phyloP scores from a whole-genome alignment of 2,329 filamentous ascomycete species.

The Colletotrichum sp. region DNA sequence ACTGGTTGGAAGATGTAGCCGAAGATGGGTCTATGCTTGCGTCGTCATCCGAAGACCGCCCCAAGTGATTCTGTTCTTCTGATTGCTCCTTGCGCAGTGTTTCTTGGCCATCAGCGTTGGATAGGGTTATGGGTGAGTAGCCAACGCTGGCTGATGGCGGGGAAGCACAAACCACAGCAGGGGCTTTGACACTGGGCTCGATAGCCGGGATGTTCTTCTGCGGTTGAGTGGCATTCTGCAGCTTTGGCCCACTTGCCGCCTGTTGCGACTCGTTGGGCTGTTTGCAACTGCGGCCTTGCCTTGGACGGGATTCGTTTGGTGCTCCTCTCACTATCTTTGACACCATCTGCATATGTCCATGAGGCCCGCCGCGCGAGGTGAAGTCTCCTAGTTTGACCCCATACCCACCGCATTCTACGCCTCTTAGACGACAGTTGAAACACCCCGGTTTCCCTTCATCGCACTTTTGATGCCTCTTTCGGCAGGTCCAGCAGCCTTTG shows the following conservation, averaged over 20 bases:
- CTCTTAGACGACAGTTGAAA: not conserved
- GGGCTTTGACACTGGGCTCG: not conserved
- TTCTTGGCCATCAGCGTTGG: not conserved
- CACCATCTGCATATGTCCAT: not conserved
- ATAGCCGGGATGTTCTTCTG: not conserved
- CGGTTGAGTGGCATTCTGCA: not conserved
- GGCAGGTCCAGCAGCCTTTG: not conserved
- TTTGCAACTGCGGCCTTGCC: not conserved
- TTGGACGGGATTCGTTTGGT: not conserved
- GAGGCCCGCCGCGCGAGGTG: not conserved
- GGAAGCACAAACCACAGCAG: not conserved
- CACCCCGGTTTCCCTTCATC: not conserved
- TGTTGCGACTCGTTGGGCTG: not conserved
- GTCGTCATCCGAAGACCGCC: not conserved
- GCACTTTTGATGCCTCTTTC: not conserved
- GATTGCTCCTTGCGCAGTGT: not conserved
- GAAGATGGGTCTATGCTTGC: not conserved
- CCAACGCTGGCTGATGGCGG: not conserved
- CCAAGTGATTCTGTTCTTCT: not conserved
- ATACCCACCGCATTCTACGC: not conserved
- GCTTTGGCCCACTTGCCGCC: not conserved
- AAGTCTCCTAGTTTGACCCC: not conserved
- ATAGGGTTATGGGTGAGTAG: not conserved
- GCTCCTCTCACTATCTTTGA: not conserved
- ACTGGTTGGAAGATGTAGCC: accelerated